Base-by-base conservation (phyloP, 768 basidiomycete species). In the Trametes coccinea region DNA sequence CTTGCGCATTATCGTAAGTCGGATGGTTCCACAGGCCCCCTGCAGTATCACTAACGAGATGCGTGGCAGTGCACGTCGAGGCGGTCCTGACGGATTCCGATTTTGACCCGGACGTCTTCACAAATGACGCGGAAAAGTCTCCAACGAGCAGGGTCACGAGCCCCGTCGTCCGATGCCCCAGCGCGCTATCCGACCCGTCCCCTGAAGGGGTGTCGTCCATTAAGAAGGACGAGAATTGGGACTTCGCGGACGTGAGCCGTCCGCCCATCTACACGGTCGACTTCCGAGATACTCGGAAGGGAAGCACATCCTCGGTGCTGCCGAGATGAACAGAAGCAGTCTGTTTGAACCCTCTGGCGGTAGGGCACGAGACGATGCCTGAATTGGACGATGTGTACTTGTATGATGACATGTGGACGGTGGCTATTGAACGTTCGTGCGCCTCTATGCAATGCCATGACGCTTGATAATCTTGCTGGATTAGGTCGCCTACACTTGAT, bases 1-100 rank as follows among this genome's bases (percentile, higher is more conserved):
- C 75, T 86, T 11, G 76, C 77, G 0, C 74, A 86, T 56, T 87
- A 84, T 66, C 70, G 85, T 87, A 65, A 62, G 84, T 76, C 4
- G 6, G 6, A 6, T 37, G 34, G 6, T 37, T 5, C 11, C 11
- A 11, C 34, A 37, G 33, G 30, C 51, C 9, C 11, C 34, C 8
- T 17, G 7, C 22, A 29, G 17, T 31, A 4, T 33, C 30, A 29
- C 31, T 27, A n/a, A n/a, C 2, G 9, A 50, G 41, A 40, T 27
- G 30, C 31, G 16, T 37, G 8, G 8, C 49, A 68, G 59, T 70
- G 29, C 50, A 69, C 41, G 63, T 67, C 63, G 55, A 72, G 50
- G 50, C 51, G 13, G 49, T 58, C 31, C 69, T 74, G 3, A 59
- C 67, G 3, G 63, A 69, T 2, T 65, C 69, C 6, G 64, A 70